phyloP scores from a whole-genome alignment of 2,329 filamentous ascomycete genomes.

The Passalora sequoiae region DNA sequence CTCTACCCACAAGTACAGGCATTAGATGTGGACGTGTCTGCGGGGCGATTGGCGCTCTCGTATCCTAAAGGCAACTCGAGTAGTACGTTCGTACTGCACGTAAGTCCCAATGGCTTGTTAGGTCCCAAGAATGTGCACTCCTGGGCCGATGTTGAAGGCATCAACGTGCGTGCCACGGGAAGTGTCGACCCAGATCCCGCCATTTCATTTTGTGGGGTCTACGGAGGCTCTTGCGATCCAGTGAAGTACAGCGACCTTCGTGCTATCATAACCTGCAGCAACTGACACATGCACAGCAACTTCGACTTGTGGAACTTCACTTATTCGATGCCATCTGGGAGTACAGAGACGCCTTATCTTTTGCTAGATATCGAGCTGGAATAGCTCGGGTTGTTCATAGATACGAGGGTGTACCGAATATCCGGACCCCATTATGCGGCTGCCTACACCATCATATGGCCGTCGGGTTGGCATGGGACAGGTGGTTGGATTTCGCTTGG shows the following conservation, averaged over 20 bases:
- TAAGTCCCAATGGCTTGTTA: conserved; percentile 14
- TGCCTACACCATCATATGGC: not conserved
- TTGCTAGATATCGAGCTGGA: conserved; percentile 14
- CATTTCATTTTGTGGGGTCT: conserved; percentile 15
- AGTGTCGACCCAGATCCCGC: conserved; percentile 10
- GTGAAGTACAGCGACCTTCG: conserved; percentile 15
- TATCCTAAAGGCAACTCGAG: conserved; percentile 50
- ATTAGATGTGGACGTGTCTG: conserved; percentile 12
- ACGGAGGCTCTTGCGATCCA: conserved; percentile 15
- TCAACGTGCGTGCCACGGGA: conserved; percentile 11
- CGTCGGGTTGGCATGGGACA: not conserved
- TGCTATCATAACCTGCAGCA: not conserved
- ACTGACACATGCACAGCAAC: conserved; percentile 10
- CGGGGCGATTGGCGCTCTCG: conserved; percentile 42
- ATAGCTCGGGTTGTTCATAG: conserved; percentile 4
- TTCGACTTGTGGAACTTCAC: conserved; percentile 21
- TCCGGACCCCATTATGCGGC: not conserved
- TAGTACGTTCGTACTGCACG: conserved; percentile 15
- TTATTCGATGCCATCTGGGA: conserved; percentile 15
- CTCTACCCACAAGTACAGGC: conserved; percentile 27
- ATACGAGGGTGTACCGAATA: conserved; percentile 4
- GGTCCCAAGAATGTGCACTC: conserved; percentile 12
- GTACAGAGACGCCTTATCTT: conserved; percentile 12
- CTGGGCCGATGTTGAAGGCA: conserved; percentile 14
- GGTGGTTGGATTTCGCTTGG: not conserved